These are phyloP conservation scores for Sporopachydermia quercuum DNA, from an alignment of 805 yeast genomes.

Conservation along the genomic window DNA sequence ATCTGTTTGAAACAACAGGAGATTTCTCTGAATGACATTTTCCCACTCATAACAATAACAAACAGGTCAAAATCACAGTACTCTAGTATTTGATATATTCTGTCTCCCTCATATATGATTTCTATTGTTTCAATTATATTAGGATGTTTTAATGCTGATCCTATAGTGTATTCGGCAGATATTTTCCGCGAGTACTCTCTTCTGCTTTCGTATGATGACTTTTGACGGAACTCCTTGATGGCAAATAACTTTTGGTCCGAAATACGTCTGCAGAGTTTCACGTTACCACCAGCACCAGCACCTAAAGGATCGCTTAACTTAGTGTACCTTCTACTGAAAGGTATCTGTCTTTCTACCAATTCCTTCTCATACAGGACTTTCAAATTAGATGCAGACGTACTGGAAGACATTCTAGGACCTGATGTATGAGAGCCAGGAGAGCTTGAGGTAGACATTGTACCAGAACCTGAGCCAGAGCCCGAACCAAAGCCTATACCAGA, in stretches of 20 bases:
- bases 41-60: conserved; percentile 88
- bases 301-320: conserved; percentile 80
- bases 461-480: conserved; percentile 7
- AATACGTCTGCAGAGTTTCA: conserved; percentile 52
- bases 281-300: conserved; percentile 93
- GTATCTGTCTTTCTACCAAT: conserved; percentile 21
- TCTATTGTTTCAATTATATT: conserved; percentile 86
- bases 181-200: conserved; percentile 86
- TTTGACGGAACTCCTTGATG: conserved; percentile 79
- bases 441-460: conserved; percentile 10
- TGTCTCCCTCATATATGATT: conserved; percentile 75
- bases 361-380: conserved; percentile 14
- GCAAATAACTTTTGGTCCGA: conserved; percentile 68
- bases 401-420: conserved; percentile 14
- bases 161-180: conserved; percentile 89
- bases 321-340: conserved; percentile 63
- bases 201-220: conserved; percentile 55
- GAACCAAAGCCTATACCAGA: not conserved
- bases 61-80: conserved; percentile 86
- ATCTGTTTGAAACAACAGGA: conserved; percentile 86
- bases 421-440: conserved; percentile 15
- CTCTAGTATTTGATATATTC: conserved; percentile 86
- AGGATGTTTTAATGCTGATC: conserved; percentile 78
- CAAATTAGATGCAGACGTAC: conserved; percentile 26
- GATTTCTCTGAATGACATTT: conserved; percentile 66